These are phyloP conservation scores for Apiotrichum montevideense DNA, from an alignment of 1,284 basidiomycete species.

Conservation along the genomic window DNA sequence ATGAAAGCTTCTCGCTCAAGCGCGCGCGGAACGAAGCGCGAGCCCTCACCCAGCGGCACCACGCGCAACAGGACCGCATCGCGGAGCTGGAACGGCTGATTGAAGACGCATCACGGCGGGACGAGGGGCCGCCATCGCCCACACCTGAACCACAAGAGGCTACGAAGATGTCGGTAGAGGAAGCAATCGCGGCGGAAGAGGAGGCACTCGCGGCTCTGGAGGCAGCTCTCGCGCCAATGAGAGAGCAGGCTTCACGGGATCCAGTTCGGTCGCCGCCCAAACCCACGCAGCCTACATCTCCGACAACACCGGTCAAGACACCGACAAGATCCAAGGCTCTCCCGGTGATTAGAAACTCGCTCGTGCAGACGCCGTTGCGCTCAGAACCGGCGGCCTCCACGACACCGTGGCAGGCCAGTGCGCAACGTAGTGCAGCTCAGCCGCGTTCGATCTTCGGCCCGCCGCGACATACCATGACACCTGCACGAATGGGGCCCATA, in stretches of 20 bases:
- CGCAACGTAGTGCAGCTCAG: neutral
- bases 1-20: constrained; percentile 22
- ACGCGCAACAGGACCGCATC: constrained; percentile 29
- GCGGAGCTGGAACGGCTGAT: constrained; percentile 22
- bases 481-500: constrained; percentile 18
- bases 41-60: constrained; percentile 27
- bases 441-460: neutral
- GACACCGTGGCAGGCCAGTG: constrained; percentile 12
- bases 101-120: neutral
- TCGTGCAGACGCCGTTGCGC: constrained; percentile 20
- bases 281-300: neutral
- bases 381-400: constrained; percentile 14
- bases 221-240: constrained; percentile 24
- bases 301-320: constrained; percentile 8
- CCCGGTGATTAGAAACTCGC: constrained; percentile 30
- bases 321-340: constrained; percentile 5
- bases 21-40: constrained; percentile 36
- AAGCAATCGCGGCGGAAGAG: constrained; percentile 42
- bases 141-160: neutral
- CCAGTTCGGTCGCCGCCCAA: constrained; percentile 9
- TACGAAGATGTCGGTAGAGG: constrained; percentile 28
- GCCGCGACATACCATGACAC: constrained; percentile 8
- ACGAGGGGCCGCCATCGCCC: neutral
- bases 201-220: constrained; percentile 35
- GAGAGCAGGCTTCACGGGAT: neutral